A percentile compares a stretch with the other conserved stretches of the same genome.
Conservation (phyloP, 805 yeast genomes). For the Monosporozyma unispora region DNA sequence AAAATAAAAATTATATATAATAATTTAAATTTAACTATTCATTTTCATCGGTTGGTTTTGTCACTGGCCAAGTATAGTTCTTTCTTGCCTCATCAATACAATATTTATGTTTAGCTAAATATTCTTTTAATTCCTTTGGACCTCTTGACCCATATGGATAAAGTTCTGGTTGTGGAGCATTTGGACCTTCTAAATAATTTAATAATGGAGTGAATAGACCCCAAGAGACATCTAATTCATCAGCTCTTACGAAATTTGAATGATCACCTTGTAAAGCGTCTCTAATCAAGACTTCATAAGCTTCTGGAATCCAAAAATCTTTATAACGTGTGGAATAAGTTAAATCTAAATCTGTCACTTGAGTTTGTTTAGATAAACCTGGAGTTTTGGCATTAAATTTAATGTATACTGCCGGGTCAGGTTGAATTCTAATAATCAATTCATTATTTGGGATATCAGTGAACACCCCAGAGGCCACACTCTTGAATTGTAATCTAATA, state of each 20-base stretch:
- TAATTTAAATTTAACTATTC: neutral
- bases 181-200: constrained; percentile 62
- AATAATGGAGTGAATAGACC: constrained; percentile 84
- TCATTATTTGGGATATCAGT: constrained; percentile 80
- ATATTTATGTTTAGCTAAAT: constrained; percentile 63
- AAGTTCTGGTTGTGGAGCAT: constrained; percentile 54
- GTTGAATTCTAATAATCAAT: constrained; percentile 88
- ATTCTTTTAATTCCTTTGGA: constrained; percentile 56
- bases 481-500: constrained; percentile 85
- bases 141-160: constrained; percentile 92
- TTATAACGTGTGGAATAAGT: constrained; percentile 75
- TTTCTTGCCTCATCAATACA: constrained; percentile 47
- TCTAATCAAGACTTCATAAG: constrained; percentile 90
- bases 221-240: constrained; percentile 93
- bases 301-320: constrained; percentile 93
- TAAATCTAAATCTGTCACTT: constrained; percentile 83
- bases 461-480: constrained; percentile 76
- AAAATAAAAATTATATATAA: neutral
- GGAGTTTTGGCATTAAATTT: constrained; percentile 92
- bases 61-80: constrained; percentile 86
- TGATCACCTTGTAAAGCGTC: constrained; percentile 89
- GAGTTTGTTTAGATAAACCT: constrained; percentile 74
- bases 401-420: constrained; percentile 86
- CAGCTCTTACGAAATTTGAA: constrained; percentile 95
- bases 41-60: constrained; percentile 34